Conservation (phyloP, 345 rosid species). For the Hibiscus syriacus region DNA sequence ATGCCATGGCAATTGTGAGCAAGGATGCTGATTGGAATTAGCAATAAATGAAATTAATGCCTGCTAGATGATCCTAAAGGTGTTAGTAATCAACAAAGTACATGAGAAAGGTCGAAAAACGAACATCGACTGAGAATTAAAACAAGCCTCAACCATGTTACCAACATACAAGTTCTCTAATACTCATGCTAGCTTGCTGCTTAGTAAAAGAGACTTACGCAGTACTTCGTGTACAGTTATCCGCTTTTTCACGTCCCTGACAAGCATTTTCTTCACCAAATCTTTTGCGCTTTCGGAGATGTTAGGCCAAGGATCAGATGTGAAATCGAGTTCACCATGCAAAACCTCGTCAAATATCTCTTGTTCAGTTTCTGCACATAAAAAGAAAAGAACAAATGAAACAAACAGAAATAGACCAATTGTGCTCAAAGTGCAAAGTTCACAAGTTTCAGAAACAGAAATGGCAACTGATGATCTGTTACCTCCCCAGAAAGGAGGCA, state of each 20-base stretch:
- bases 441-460: no score
- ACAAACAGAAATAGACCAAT: not conserved
- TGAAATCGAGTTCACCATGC: no score
- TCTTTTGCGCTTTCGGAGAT: no score
- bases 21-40: not conserved
- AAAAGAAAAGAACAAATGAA: not conserved
- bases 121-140: not conserved
- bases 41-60: not conserved
- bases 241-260: constrained; percentile 52
- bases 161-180: no score
- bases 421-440: not conserved
- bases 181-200: not conserved
- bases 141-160: not conserved
- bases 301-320: no score
- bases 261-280: constrained; percentile 72
- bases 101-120: not conserved
- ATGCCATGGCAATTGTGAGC: not conserved
- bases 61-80: not conserved
- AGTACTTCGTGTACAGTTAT: constrained; percentile 71
- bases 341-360: no score
- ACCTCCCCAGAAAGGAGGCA: no score
- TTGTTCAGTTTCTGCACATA: constrained; percentile 49
- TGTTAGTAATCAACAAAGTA: not conserved
- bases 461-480: constrained; percentile 30
- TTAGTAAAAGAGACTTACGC: constrained; percentile 33